Conservation (phyloP, 129 eudicot species). For the Kitagawia praeruptora region DNA sequence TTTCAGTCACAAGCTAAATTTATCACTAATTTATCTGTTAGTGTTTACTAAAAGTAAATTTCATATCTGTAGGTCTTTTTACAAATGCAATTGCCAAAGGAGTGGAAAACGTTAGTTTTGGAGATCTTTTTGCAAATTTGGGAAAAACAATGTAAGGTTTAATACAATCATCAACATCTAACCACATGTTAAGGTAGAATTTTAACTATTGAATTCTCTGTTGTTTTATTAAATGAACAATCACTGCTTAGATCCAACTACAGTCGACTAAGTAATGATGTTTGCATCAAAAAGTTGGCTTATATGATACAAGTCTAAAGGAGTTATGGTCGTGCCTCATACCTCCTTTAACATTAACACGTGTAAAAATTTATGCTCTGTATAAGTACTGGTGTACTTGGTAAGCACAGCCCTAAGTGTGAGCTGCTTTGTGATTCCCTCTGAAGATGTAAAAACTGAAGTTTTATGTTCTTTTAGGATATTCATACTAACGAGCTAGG, state of each 20-base stretch:
- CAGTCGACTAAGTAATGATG: not conserved
- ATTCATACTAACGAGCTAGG: not conserved
- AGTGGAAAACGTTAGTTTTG: conserved; percentile 83
- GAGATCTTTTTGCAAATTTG: conserved; percentile 82
- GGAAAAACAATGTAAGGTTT: conserved; percentile 82
- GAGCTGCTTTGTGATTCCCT: not conserved
- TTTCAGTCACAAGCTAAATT: not conserved
- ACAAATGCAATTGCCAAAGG: conserved; percentile 82
- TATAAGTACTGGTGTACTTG: not conserved
- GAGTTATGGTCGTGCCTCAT: not conserved
- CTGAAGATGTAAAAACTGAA: not conserved
- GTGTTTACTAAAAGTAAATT: not conserved
- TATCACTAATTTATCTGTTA: conserved; percentile 5
- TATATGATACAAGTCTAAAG: not conserved
- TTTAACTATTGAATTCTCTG: not conserved
- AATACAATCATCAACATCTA: not conserved
- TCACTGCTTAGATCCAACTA: not conserved
- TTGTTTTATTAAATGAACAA: not conserved
- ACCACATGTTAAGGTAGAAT: not conserved
- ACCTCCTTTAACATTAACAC: not conserved
- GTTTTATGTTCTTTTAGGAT: not conserved
- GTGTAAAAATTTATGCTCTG: not conserved
- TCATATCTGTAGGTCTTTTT: conserved; percentile 54
- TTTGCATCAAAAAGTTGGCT: not conserved
- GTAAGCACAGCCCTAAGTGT: not conserved